Evolutionary conservation across 2,329 filamentous ascomycete genomes (phyloP), one percentile per base, ranked within the genome.

Genomic region (Pyricularia pennisetigena): DNA sequence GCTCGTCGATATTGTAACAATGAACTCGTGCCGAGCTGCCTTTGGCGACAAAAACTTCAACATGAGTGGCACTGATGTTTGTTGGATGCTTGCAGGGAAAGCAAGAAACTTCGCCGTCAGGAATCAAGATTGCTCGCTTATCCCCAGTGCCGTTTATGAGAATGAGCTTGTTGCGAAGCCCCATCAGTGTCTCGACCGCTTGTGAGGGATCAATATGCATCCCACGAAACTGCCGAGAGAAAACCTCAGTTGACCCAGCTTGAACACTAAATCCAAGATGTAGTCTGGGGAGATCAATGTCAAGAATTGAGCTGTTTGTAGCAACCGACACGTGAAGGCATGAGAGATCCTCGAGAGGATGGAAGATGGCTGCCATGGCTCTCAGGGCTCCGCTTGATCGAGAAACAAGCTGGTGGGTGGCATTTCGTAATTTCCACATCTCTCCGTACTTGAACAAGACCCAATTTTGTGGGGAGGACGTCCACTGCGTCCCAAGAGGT

Each of bases 111-210:
- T 49, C 69, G 26, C 78, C 84, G 71, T 78, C 72, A 0, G 76
- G 78, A 28, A 83, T 75, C 24, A 82, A 74, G 24, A 81, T 70
- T 4, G 78, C 74, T 28, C 14, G 3, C 54, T 59, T 59, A 7
- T 12, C n/a, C 5, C 49, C 26, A 23, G 10, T 28, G 20, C 23
- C 14, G n/a, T 49, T 24, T 5, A 49, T 32, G 0, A 88, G 72
- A 0, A 88, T 75, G 0, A 89, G 76, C 69, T 82, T 84, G 71
- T 77, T 83, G 1, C 71, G 30, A 0, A 88, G 76, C 0, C 86
- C 86, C 41, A 82, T 71, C 5, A 87, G 74, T 0, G 83, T 81
- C 0, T 78, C 82, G 1, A 86, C 72, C 1, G 73, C 72, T 70
- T 87, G 85, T 14, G 78, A 30, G 0, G 69, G 16, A 70, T 86